Percentiles rank a stretch among this genome's conserved stretches.
Conservation (phyloP, 1,284 basidiomycete genomes). For the Cryptococcus jaspeensis region DNA sequence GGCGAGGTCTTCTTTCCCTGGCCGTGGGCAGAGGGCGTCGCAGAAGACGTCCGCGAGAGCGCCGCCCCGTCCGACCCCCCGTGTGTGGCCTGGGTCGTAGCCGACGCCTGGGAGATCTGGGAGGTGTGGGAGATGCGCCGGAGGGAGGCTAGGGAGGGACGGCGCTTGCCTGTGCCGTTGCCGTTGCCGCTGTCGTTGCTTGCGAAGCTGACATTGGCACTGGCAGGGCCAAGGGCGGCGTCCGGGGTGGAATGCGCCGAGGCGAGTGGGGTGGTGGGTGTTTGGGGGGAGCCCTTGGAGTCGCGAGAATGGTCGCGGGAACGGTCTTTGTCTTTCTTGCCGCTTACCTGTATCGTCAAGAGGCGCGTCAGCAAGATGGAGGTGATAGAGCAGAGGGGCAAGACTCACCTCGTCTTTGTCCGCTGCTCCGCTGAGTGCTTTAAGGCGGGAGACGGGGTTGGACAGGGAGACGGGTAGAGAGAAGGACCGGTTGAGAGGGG, state of each 20-base stretch:
- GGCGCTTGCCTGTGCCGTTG: neutral
- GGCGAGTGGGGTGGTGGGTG: too few species aligned
- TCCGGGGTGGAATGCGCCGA: too few species aligned
- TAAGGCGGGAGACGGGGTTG: slow-evolving; percentile 44
- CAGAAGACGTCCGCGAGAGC: too few species aligned
- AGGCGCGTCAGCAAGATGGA: neutral
- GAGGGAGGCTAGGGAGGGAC: neutral
- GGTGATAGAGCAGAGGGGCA: neutral
- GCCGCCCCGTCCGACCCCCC: too few species aligned
- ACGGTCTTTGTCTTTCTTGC: neutral
- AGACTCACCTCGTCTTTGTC: slow-evolving; percentile 49
- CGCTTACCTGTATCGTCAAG: neutral
- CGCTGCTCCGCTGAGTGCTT: slow-evolving; percentile 49
- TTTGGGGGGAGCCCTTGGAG: neutral
- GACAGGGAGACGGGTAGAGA: slow-evolving; percentile 46
- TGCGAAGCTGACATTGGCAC: too few species aligned
- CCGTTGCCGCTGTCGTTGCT: too few species aligned
- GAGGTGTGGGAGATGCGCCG: neutral
- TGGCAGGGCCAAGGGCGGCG: too few species aligned
- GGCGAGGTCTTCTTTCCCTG: neutral
- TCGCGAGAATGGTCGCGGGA: neutral
- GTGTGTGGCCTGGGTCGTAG: neutral
- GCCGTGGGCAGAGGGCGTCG: too few species aligned
- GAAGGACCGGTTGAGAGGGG: slow-evolving; percentile 44
- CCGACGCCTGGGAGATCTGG: neutral